A percentile compares a stretch with the other conserved stretches of the same genome.
phyloP scores from a whole-genome alignment of 2,329 filamentous ascomycete species.

The Akanthomyces lecanii region DNA sequence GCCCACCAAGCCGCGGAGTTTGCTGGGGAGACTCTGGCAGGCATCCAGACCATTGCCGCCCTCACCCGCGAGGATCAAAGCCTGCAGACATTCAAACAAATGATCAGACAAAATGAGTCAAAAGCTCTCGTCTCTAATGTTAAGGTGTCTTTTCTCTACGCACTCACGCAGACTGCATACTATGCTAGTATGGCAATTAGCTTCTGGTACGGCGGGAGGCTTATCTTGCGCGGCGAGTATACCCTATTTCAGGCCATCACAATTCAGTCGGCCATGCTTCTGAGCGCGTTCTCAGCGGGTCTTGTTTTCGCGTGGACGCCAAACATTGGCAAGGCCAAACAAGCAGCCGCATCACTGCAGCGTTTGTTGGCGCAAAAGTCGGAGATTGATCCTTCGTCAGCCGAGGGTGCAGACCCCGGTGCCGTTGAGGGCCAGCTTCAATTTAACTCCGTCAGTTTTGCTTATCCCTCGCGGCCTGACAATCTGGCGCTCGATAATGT shows the following conservation, averaged over 20 bases:
- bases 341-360: not conserved
- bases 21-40: not conserved
- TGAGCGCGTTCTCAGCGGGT: not conserved
- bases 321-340: not conserved
- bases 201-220: constrained; percentile 18
- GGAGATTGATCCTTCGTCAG: not conserved
- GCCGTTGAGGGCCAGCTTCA: not conserved
- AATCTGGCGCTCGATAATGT: not conserved
- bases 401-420: not conserved
- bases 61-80: not conserved
- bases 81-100: not conserved
- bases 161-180: not conserved
- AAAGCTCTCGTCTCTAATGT: not conserved
- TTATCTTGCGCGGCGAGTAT: constrained; percentile 1
- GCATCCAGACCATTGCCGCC: not conserved
- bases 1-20: not conserved
- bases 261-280: not conserved
- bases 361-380: not conserved
- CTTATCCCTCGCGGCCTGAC: not conserved
- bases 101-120: not conserved
- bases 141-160: constrained; percentile 7
- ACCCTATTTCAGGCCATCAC: not conserved
- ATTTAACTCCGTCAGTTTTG: not conserved
- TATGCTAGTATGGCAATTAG: constrained; percentile 14
- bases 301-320: not conserved